Percentiles rank a stretch among this genome's conserved stretches.
Evolutionary conservation across 371 early-diverging fungal genomes (phyloP).

Genomic region (Sanchytrium tribonematis): DNA sequence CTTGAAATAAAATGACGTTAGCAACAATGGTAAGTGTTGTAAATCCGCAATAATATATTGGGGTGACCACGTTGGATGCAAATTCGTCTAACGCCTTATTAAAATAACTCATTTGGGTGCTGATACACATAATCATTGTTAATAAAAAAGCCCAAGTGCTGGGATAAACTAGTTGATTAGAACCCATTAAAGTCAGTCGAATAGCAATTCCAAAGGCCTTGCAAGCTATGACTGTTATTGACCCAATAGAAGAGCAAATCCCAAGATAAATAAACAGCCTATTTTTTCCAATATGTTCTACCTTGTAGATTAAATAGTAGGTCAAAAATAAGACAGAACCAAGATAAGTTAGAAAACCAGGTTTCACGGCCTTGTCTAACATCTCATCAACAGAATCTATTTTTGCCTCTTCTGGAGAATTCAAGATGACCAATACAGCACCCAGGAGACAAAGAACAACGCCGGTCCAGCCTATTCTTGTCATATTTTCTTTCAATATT

Average conservation of each 20-base stretch:
- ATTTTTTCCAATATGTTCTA: slow-evolving; percentile 43
- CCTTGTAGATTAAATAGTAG: slow-evolving; percentile 39
- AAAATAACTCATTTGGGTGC: slow-evolving; percentile 81
- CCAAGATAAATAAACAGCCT: slow-evolving; percentile 56
- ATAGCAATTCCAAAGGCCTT: slow-evolving; percentile 72
- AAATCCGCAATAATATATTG: slow-evolving; percentile 72
- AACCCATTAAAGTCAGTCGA: slow-evolving; percentile 57
- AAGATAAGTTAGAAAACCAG: slow-evolving; percentile 52
- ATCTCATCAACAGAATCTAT: slow-evolving; percentile 53
- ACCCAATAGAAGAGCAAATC: slow-evolving; percentile 64
- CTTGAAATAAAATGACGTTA: slow-evolving; percentile 54
- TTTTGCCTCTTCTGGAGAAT: slow-evolving; percentile 54
- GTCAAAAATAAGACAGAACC: slow-evolving; percentile 26
- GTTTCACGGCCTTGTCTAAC: slow-evolving; percentile 34
- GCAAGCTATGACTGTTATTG: slow-evolving; percentile 58
- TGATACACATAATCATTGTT: slow-evolving; percentile 43
- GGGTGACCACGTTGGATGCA: slow-evolving; percentile 53
- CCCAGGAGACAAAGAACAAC: slow-evolving; percentile 69
- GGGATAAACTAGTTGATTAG: slow-evolving; percentile 56
- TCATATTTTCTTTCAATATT: slow-evolving; percentile 58
- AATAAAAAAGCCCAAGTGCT: slow-evolving; percentile 57
- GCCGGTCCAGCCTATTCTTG: slow-evolving; percentile 54
- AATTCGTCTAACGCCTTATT: slow-evolving; percentile 75
- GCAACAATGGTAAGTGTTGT: slow-evolving; percentile 68
- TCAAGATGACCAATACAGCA: slow-evolving; percentile 41